Evolutionary conservation across 192 early-diverging fungal species (phyloP).

Genomic region (Coemansia sp.): DNA sequence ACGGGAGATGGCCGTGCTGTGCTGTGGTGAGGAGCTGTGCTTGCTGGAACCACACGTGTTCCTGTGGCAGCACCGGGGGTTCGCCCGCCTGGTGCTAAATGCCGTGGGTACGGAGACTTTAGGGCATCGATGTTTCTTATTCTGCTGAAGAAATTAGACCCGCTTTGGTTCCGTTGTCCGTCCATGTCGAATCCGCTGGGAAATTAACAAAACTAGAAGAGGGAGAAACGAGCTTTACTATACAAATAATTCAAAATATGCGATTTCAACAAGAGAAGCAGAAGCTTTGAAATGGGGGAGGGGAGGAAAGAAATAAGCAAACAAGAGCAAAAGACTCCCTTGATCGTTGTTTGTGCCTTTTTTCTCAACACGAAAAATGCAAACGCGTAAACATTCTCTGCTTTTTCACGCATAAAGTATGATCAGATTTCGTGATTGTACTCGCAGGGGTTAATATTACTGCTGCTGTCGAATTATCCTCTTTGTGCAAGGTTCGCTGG

Average conservation of each 20-base stretch:
- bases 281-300: neutral
- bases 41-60: conserved; percentile 11
- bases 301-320: neutral
- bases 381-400: conserved; percentile 9
- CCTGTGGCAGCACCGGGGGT: conserved; percentile 12
- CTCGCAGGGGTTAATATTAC: too few relatives aligned
- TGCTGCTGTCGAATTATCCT: too few relatives aligned
- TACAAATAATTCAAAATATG: conserved; percentile 2
- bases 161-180: conserved; percentile 18
- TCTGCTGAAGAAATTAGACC: conserved; percentile 37
- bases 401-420: neutral
- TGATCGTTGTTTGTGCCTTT: neutral
- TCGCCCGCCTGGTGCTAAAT: conserved; percentile 19
- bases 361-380: neutral
- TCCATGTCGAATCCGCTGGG: conserved; percentile 19
- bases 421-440: too few relatives aligned
- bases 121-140: conserved; percentile 40
- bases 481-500: too few relatives aligned
- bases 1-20: conserved; percentile 17
- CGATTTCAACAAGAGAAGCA: neutral
- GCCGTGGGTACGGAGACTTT: conserved; percentile 42
- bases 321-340: neutral
- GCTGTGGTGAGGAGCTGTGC: neutral
- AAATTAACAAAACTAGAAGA: neutral
- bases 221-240: conserved; percentile 2